Evolutionary conservation across 257 asterid genomes (phyloP).

Genomic region (Henckelia pumila): DNA sequence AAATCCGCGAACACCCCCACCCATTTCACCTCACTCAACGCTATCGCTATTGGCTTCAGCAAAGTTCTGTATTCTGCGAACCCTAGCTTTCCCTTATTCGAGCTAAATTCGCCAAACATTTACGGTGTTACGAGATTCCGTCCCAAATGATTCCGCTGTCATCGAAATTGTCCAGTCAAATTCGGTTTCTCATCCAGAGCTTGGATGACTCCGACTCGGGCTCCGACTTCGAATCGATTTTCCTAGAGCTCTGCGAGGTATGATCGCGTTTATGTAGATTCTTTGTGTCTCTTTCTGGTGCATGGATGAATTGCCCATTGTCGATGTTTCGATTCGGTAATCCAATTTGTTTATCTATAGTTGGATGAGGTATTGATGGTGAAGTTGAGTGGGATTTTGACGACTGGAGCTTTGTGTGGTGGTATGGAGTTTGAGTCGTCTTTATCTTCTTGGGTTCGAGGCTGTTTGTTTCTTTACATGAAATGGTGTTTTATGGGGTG

Average conservation of each 20-base stretch:
- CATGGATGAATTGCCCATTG: neutral
- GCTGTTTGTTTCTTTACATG: slow-evolving; percentile 11
- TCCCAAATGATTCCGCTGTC: slow-evolving; percentile 64
- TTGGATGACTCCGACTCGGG: slow-evolving; percentile 77
- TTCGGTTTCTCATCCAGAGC: slow-evolving; percentile 68
- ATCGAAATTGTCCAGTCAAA: slow-evolving; percentile 54
- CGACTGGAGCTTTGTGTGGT: slow-evolving; percentile 13
- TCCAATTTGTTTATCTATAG: neutral
- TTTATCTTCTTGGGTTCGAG: slow-evolving; percentile 11
- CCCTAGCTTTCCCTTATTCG: slow-evolving; percentile 30
- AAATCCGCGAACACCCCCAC: neutral
- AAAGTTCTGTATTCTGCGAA: slow-evolving; percentile 23
- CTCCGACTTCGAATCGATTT: slow-evolving; percentile 70
- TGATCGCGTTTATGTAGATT: neutral
- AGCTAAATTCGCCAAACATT: slow-evolving; percentile 17
- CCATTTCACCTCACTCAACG: neutral
- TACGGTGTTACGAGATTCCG: slow-evolving; percentile 3
- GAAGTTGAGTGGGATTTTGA: slow-evolving; percentile 11
- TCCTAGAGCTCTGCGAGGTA: slow-evolving; percentile 75
- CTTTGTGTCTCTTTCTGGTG: neutral
- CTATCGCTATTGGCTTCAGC: slow-evolving; percentile 4
- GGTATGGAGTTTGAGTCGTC: neutral
- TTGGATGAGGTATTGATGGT: slow-evolving; percentile 15
- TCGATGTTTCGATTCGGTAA: neutral
- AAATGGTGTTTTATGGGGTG: slow-evolving; percentile 7